phyloP scores from a whole-genome alignment of 2,329 filamentous ascomycete species.

The Trichophyton mentagrophytes region DNA sequence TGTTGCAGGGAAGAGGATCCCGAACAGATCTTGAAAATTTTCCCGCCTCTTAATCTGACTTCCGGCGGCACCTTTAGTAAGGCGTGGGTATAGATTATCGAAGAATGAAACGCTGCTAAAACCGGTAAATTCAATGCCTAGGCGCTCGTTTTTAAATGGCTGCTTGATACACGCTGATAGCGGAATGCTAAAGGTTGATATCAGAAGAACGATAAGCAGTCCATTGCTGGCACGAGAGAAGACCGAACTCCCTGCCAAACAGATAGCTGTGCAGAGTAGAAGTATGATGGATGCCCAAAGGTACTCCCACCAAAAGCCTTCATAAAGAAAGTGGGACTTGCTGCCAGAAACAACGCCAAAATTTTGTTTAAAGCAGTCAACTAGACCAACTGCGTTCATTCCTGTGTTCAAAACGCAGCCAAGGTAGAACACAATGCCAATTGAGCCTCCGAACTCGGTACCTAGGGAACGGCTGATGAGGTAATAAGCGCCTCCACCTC shows the following conservation, averaged over 20 bases:
- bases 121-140: conserved; percentile 65
- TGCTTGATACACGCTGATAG: conserved; percentile 56
- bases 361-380: conserved; percentile 70
- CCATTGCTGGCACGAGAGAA: conserved; percentile 72
- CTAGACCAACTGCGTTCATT: conserved; percentile 73
- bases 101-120: conserved; percentile 56
- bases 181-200: conserved; percentile 70
- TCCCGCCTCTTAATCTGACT: conserved; percentile 50
- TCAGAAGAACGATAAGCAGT: conserved; percentile 54
- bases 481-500: conserved; percentile 78
- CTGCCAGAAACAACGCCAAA: conserved; percentile 48
- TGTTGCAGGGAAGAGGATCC: conserved; percentile 67
- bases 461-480: conserved; percentile 75
- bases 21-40: conserved; percentile 71
- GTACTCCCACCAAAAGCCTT: conserved; percentile 66
- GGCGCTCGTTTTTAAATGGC: conserved; percentile 52
- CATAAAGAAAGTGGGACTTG: conserved; percentile 48
- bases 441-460: conserved; percentile 79
- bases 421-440: conserved; percentile 79
- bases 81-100: conserved; percentile 58
- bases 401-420: conserved; percentile 79
- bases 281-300: conserved; percentile 61
- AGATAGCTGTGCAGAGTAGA: conserved; percentile 58
- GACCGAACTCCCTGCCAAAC: conserved; percentile 64
- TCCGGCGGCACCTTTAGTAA: conserved; percentile 50